phyloP scores from a whole-genome alignment of 2,329 filamentous ascomycete species.

The Epichloe sylvatica region DNA sequence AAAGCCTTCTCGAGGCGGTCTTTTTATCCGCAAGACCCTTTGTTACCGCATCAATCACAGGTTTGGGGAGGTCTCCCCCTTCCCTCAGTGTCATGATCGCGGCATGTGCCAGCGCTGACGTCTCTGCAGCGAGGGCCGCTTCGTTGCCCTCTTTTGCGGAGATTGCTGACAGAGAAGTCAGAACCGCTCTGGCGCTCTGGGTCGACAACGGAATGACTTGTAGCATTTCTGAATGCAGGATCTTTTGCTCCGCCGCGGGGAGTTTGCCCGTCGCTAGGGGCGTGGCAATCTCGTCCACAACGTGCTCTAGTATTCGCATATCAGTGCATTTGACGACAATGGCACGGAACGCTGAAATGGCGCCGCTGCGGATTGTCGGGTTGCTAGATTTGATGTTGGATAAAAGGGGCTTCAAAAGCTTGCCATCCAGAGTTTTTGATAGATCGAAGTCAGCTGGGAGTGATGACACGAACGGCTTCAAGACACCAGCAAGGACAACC shows the following conservation, averaged over 20 bases:
- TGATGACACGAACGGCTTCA: conserved; percentile 58
- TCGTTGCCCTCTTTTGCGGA: conserved; percentile 84
- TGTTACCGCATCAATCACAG: conserved; percentile 53
- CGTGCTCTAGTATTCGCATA: conserved; percentile 44
- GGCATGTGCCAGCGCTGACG: conserved; percentile 54
- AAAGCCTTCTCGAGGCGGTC: conserved; percentile 58
- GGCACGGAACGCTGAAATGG: conserved; percentile 57
- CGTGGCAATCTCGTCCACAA: conserved; percentile 62
- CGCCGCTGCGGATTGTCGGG: conserved; percentile 58
- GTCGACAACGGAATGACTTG: conserved; percentile 46
- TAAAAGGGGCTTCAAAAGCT: conserved; percentile 74
- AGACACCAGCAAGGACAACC: conserved; percentile 66
- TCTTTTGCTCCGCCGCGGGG: conserved; percentile 69
- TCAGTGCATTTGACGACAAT: conserved; percentile 51
- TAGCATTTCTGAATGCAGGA: conserved; percentile 71
- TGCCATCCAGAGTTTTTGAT: conserved; percentile 55
- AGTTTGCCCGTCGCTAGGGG: conserved; percentile 78
- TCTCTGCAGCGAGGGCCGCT: conserved; percentile 60
- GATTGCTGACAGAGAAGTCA: conserved; percentile 50
- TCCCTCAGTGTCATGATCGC: conserved; percentile 48
- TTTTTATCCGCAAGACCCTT: conserved; percentile 86
- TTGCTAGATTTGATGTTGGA: conserved; percentile 88
- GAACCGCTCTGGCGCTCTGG: conserved; percentile 51
- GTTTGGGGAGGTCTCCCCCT: conserved; percentile 47
- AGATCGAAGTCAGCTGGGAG: conserved; percentile 62